phyloP scores from a whole-genome alignment of 2,329 filamentous ascomycete species.

The Fragosphaeria purpurea region DNA sequence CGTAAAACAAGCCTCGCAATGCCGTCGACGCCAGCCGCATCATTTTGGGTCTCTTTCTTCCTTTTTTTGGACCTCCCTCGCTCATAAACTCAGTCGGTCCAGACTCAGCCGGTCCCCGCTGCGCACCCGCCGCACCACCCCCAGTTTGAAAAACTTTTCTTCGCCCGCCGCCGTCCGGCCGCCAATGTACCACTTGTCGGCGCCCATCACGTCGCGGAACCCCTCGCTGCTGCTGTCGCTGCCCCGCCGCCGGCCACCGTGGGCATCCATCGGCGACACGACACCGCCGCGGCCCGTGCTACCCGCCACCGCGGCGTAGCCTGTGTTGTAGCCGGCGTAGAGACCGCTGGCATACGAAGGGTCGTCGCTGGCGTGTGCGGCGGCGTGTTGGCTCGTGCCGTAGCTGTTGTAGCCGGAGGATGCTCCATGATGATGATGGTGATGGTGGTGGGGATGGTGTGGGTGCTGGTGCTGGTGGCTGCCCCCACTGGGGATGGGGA shows the following conservation, averaged over 20 bases:
- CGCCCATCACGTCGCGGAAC: constrained; percentile 60
- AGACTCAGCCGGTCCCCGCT: constrained; percentile 67
- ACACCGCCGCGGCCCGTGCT: constrained; percentile 9
- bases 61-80: not conserved
- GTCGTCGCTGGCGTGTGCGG: not conserved
- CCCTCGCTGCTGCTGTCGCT: constrained; percentile 69
- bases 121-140: constrained; percentile 60
- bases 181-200: constrained; percentile 75
- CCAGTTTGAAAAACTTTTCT: constrained; percentile 71
- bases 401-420: constrained; percentile 3
- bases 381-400: too few relatives aligned
- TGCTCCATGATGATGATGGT: not conserved
- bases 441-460: constrained; percentile 8
- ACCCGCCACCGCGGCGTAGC: constrained; percentile 5
- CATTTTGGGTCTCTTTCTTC: not conserved
- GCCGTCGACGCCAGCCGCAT: too few relatives aligned
- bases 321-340: constrained; percentile 16
- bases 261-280: constrained; percentile 8
- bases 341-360: constrained; percentile 9
- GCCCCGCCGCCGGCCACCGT: constrained; percentile 45
- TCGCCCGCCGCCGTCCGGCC: constrained; percentile 67
- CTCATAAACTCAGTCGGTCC: constrained; percentile 64
- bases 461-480: not conserved
- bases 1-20: not conserved
- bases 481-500: not conserved